Evolutionary conservation across 1,284 basidiomycete species (phyloP).

Genomic region (Ganoderma resinaceum): DNA sequence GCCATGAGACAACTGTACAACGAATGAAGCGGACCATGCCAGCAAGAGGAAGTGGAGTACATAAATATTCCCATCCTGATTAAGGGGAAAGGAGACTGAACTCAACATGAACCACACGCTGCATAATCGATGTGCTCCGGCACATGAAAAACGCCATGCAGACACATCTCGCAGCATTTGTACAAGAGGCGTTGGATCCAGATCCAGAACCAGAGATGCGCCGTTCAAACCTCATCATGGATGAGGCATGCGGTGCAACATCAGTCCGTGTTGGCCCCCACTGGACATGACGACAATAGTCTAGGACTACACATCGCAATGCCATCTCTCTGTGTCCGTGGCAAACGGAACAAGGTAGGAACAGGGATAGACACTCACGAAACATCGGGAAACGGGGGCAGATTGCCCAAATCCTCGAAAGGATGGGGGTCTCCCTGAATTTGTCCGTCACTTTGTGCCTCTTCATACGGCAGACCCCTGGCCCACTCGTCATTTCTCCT

Average conservation of each 20-base stretch:
- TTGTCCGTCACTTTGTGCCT: slow-evolving; percentile 11
- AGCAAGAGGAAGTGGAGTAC: neutral
- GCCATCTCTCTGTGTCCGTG: neutral
- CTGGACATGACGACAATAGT: neutral
- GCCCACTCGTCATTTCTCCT: slow-evolving; percentile 52
- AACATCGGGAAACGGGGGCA: slow-evolving; percentile 37
- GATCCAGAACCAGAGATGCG: neutral
- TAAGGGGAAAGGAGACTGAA: neutral
- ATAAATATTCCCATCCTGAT: neutral
- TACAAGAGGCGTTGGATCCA: neutral
- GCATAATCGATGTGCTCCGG: neutral
- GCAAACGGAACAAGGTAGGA: neutral
- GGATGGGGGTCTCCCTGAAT: slow-evolving; percentile 13
- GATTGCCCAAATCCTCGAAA: slow-evolving; percentile 23
- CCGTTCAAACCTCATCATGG: neutral
- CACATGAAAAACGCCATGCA: neutral
- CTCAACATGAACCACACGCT: neutral
- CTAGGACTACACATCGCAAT: neutral
- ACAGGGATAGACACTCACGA: slow-evolving; percentile 28
- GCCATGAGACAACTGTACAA: too few species aligned
- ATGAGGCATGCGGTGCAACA: neutral
- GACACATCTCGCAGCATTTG: neutral
- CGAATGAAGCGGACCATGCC: neutral
- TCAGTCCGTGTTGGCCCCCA: neutral
- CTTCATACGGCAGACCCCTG: slow-evolving; percentile 12